Evolutionary conservation across 306 rosid species (phyloP).

Genomic region (Sesbania bispinosa): DNA sequence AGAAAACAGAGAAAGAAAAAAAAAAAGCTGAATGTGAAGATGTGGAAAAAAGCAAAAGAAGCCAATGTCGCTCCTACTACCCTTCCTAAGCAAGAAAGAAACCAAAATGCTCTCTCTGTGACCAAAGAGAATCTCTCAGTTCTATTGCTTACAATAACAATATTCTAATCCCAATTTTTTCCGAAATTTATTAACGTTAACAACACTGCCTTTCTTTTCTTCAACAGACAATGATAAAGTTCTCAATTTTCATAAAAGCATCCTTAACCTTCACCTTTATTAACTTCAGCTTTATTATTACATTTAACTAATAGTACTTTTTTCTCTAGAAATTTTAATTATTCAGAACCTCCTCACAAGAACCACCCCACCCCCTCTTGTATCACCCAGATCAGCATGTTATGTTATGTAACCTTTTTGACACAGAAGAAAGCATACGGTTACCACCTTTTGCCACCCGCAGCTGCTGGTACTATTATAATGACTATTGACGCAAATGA

Average conservation of each 20-base stretch:
- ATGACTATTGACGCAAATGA: background rate
- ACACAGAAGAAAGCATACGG: background rate
- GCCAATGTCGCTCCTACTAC: slow-evolving; percentile 14
- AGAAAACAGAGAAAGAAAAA: slow-evolving; percentile 23
- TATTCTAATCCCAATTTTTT: slow-evolving; percentile 9
- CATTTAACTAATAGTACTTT: background rate
- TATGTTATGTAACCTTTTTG: background rate
- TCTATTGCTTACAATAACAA: slow-evolving; percentile 12
- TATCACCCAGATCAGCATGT: background rate
- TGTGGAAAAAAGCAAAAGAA: slow-evolving; percentile 40
- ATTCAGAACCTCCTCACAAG: background rate
- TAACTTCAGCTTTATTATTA: slow-evolving; percentile 11
- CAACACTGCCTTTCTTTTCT: slow-evolving; percentile 36
- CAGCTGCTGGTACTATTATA: background rate
- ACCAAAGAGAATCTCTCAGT: slow-evolving; percentile 32
- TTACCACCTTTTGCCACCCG: background rate
- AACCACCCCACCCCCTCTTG: background rate
- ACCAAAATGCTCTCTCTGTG: slow-evolving; percentile 27
- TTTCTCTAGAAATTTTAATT: background rate
- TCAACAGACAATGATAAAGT: slow-evolving; percentile 50
- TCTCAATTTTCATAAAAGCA: slow-evolving; percentile 41
- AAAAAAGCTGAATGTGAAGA: slow-evolving; percentile 37
- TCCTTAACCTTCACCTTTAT: slow-evolving; percentile 46
- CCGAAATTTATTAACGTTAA: background rate
- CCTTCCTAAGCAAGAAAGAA: slow-evolving; percentile 35